These are phyloP conservation scores for Aspergillus hiratsukae DNA, from an alignment of 2,329 filamentous ascomycete genomes.

Conservation along the genomic window DNA sequence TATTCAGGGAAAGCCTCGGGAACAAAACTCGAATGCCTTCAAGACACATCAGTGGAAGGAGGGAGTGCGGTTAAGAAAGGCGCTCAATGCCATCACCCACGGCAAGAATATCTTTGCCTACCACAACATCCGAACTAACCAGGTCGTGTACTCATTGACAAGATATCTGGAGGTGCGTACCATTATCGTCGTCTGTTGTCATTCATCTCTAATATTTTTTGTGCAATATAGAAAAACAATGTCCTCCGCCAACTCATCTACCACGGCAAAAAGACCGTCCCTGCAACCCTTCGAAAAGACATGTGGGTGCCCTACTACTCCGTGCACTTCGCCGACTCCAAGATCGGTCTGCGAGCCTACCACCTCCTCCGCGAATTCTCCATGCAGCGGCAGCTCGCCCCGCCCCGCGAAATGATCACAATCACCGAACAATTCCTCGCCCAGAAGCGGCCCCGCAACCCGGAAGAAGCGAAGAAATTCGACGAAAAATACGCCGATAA, in stretches of 20 bases:
- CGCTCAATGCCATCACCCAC: constrained; percentile 45
- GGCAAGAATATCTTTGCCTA: constrained; percentile 61
- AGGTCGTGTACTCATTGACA: constrained; percentile 60
- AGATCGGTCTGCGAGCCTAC: constrained; percentile 52
- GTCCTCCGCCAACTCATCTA: constrained; percentile 56
- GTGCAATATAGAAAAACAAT: constrained; percentile 43
- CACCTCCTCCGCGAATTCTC: constrained; percentile 58
- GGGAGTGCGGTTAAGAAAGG: constrained; percentile 39
- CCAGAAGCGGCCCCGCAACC: constrained; percentile 35
- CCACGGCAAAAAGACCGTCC: constrained; percentile 61
- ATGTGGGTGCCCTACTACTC: constrained; percentile 59
- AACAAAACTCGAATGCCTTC: constrained; percentile 41
- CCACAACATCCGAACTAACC: constrained; percentile 57
- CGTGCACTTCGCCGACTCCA: constrained; percentile 50
- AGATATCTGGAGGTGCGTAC: constrained; percentile 51
- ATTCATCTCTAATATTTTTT: constrained; percentile 6
- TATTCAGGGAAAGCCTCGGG: constrained; percentile 41
- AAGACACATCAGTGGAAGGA: constrained; percentile 35
- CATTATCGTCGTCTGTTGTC: neutral
- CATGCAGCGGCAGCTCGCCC: constrained; percentile 54
- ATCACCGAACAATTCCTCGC: constrained; percentile 41
- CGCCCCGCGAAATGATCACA: constrained; percentile 41
- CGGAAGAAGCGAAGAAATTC: constrained; percentile 37
- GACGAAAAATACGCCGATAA: constrained; percentile 38
- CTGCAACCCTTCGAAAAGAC: constrained; percentile 55